A percentile compares a stretch with the other conserved stretches of the same genome.
phyloP scores from a whole-genome alignment of 345 rosid species.

The Zanthoxylum bungeanum region DNA sequence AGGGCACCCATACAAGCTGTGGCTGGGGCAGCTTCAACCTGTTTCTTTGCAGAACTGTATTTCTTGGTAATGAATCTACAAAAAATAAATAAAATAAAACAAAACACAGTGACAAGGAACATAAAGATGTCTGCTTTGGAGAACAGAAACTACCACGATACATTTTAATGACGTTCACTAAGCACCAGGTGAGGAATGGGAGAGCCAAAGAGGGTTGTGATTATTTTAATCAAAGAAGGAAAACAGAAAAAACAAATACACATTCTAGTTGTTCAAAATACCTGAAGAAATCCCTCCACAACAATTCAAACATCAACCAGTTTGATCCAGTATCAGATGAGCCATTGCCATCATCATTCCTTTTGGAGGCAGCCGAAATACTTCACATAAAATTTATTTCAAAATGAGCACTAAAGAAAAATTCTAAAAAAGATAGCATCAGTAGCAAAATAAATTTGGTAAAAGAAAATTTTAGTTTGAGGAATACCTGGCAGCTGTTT shows the following conservation, averaged over 20 bases:
- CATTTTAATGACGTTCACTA: not conserved
- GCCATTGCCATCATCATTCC: slow-evolving; percentile 34
- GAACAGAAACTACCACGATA: not conserved
- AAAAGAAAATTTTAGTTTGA: not conserved
- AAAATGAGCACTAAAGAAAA: slow-evolving; percentile 9
- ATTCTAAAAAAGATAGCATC: not conserved
- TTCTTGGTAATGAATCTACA: slow-evolving; percentile 86
- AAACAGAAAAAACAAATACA: no score
- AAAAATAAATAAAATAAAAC: no score
- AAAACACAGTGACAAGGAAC: not conserved
- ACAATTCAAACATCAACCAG: slow-evolving; percentile 83
- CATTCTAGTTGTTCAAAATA: slow-evolving; percentile 22
- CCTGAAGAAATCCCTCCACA: slow-evolving; percentile 99
- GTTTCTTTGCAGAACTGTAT: slow-evolving; percentile 58
- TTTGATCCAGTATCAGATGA: slow-evolving; percentile 53
- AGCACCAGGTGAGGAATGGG: not conserved
- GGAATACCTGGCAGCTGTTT: slow-evolving; percentile 56
- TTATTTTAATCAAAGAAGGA: no score
- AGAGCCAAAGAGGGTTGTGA: no score
- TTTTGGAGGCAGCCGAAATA: slow-evolving; percentile 24
- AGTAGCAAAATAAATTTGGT: not conserved
- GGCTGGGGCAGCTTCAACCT: slow-evolving; percentile 63
- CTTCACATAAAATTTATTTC: slow-evolving; percentile 22
- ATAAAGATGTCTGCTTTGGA: not conserved
- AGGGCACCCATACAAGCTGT: slow-evolving; percentile 66